These are phyloP conservation scores for Trematosphaeria pertusa DNA, from an alignment of 2,329 filamentous ascomycete genomes.

Conservation along the genomic window DNA sequence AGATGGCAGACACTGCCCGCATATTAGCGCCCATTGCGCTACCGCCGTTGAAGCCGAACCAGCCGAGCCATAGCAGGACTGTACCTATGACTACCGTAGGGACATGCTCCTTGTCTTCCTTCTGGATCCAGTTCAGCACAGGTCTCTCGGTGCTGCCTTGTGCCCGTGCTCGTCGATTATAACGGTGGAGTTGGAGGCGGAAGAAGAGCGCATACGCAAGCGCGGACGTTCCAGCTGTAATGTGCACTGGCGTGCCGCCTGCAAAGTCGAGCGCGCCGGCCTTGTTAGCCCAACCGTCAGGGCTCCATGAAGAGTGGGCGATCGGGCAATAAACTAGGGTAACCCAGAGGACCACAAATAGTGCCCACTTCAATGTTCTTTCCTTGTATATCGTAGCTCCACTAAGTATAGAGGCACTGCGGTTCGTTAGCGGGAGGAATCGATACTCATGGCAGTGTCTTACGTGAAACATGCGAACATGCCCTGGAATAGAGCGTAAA, in stretches of 20 bases:
- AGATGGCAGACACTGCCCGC: conserved; percentile 1
- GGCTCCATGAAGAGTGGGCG: conserved; percentile 79
- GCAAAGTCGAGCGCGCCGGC: conserved; percentile 75
- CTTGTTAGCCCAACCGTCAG: conserved; percentile 71
- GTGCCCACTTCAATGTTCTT: conserved; percentile 5
- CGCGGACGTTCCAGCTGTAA: conserved; percentile 71
- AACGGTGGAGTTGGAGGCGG: conserved; percentile 62
- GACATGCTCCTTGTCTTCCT: conserved; percentile 52
- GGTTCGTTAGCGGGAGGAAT: neutral
- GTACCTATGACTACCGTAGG: conserved; percentile 74
- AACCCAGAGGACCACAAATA: conserved; percentile 26
- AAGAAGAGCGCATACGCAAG: conserved; percentile 75
- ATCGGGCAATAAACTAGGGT: conserved; percentile 45
- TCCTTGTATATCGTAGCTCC: conserved; percentile 8
- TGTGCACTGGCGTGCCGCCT: conserved; percentile 75
- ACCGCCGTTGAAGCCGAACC: conserved; percentile 24
- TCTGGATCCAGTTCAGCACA: conserved; percentile 20
- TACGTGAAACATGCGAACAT: conserved; percentile 9
- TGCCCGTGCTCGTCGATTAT: neutral
- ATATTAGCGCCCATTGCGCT: conserved; percentile 43
- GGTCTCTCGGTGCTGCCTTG: neutral
- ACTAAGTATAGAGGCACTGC: conserved; percentile 7
- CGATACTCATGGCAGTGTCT: neutral
- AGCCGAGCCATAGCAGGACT: conserved; percentile 54
- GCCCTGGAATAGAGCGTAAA: conserved; percentile 1